These are phyloP conservation scores for Wickerhamiella lipophila DNA, from an alignment of 805 yeast species.

Conservation along the genomic window DNA sequence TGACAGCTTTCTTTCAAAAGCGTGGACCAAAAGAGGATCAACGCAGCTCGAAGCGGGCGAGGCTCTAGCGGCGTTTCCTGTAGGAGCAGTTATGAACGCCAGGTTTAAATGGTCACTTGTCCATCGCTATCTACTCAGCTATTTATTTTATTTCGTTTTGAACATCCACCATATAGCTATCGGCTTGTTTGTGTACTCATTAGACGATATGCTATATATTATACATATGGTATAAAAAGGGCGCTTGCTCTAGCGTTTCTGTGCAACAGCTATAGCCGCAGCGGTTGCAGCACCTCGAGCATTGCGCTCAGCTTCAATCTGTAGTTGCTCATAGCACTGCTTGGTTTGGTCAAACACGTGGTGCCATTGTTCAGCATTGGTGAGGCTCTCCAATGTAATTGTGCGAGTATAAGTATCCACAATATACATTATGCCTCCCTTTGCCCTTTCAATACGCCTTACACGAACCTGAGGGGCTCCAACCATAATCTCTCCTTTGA, in stretches of 20 bases:
- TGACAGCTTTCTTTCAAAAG: neutral
- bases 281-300: constrained; percentile 28
- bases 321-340: constrained; percentile 24
- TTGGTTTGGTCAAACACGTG: constrained; percentile 24
- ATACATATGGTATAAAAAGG: neutral
- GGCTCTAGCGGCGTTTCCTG: no score
- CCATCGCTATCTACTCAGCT: neutral
- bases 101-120: no score
- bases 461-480: constrained; percentile 27
- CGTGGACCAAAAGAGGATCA: neutral
- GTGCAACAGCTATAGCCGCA: constrained; percentile 27
- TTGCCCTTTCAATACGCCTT: constrained; percentile 16
- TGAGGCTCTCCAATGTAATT: constrained; percentile 21
- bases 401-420: constrained; percentile 27
- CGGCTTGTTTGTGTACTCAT: neutral
- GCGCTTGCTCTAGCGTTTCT: constrained; percentile 10
- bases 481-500: constrained; percentile 26
- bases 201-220: neutral
- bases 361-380: constrained; percentile 28
- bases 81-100: no score
- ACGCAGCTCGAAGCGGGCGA: neutral
- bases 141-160: no score
- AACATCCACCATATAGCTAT: neutral
- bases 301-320: constrained; percentile 23
- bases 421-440: constrained; percentile 21